Base-by-base conservation (phyloP, 208 protist species). In the Trichomonas tenax region DNA sequence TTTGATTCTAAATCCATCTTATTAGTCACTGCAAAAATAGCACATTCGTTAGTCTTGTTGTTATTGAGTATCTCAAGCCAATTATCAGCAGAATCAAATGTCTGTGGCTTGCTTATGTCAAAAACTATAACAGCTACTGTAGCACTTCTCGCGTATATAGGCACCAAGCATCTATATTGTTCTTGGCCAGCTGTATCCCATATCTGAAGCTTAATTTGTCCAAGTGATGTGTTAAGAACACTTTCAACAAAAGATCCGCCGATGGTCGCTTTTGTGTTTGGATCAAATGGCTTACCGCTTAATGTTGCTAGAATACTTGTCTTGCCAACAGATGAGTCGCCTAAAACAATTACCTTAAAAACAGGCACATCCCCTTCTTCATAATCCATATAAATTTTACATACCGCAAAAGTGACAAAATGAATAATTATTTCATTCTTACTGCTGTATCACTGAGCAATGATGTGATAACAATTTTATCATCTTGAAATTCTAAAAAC, bases 191-290 rank as follows among this genome's bases (percentile, higher is more conserved):
- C 93, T 82, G 93, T 96, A 46, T 96, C 93, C 93, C 93, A 96
- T 34, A 96, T 96, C 10, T 6, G 46, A 4, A 96, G 31, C 45
- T 96, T 96, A 34, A 96, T 96, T 0, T 38, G 98, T 40, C 97
- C 82, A 90, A 99, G 98, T 63, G 99, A 98, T 9, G 99, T 97
- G 96, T 99, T 98, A 96, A 99, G 98, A 2, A 98, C 99, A 96
- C 99, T 99, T 40, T 98, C 98, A 17, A 99, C 98, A 96, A 99
- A 99, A 97, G 99, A 99, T 97, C 99, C 99, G 48, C 99, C 99
- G 96, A 99, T 99, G 15, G 99, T 99, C 14, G 99, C 98, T 98
- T 97, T 21, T 95, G 98, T 98, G 4, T 97, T 98, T 63, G 81
- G 97, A 96, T 99, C 98, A 96, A 99, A 99, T 36, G 98, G 98